Percentiles rank a stretch among this genome's conserved stretches.
Evolutionary conservation across 2,329 filamentous ascomycete species (phyloP).

Genomic region (Periconia macrospinosa): DNA sequence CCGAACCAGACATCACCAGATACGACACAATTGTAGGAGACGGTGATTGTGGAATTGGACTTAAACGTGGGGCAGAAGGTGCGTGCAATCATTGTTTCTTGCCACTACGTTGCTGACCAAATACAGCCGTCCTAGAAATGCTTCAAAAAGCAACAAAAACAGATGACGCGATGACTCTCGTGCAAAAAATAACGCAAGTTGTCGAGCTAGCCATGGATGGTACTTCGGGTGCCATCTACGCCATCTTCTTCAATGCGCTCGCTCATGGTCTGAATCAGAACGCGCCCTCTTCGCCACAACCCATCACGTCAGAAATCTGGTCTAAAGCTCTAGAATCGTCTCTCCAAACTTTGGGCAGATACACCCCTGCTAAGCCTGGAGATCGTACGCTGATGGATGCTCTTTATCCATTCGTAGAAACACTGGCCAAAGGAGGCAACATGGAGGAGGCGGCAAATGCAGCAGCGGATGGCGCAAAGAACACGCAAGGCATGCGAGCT

Average conservation of each 20-base stretch:
- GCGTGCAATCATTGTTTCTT: conserved; percentile 36
- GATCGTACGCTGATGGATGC: conserved; percentile 92
- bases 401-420: conserved; percentile 81
- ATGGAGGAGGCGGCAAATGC: conserved; percentile 74
- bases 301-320: conserved; percentile 58
- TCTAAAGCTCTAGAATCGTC: conserved; percentile 71
- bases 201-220: conserved; percentile 74
- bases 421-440: conserved; percentile 65
- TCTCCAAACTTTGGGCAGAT: conserved; percentile 65
- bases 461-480: conserved; percentile 73
- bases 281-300: conserved; percentile 48
- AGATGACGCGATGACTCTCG: conserved; percentile 61
- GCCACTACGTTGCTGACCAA: conserved; percentile 24
- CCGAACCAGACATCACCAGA: conserved; percentile 66
- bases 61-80: conserved; percentile 83
- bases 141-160: conserved; percentile 48
- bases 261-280: conserved; percentile 67
- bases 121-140: conserved; percentile 46
- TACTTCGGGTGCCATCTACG: conserved; percentile 75
- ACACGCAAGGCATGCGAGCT: conserved; percentile 89
- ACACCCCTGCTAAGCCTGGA: conserved; percentile 86
- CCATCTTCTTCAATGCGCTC: conserved; percentile 88
- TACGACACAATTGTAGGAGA: conserved; percentile 84
- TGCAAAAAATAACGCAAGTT: conserved; percentile 63
- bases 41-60: conserved; percentile 84